Conservation (phyloP, 2,329 filamentous ascomycete genomes). For the Camptophora hylomeconis region DNA sequence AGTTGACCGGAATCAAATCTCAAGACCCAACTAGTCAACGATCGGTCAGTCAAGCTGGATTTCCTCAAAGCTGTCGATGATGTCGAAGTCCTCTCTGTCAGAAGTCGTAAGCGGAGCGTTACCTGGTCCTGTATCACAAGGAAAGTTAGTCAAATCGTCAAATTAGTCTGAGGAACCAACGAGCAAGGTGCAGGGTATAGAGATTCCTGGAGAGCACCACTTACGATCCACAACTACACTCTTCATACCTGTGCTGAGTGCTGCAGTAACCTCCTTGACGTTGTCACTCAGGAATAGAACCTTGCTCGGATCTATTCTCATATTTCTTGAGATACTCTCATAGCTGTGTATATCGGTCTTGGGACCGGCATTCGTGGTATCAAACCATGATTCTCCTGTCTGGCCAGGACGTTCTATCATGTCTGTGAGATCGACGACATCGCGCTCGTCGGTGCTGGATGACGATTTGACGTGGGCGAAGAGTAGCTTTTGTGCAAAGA, state of each 20-base stretch:
- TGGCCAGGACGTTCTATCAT: conserved; percentile 6
- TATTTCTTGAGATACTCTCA: conserved; percentile 8
- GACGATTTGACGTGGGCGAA: conserved; percentile 11
- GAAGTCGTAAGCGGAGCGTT: conserved; percentile 8
- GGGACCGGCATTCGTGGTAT: conserved; percentile 14
- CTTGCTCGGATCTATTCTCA: conserved; percentile 4
- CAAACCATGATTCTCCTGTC: conserved; percentile 8
- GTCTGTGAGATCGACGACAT: conserved; percentile 1
- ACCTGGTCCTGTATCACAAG: no score
- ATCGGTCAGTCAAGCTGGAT: conserved; percentile 5
- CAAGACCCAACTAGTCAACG: no score
- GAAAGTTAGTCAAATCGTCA: no score
- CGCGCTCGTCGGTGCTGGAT: conserved; percentile 1
- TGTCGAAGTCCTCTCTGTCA: conserved; percentile 6
- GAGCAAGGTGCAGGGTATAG: no score
- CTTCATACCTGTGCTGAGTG: conserved; percentile 9
- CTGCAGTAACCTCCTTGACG: conserved; percentile 12
- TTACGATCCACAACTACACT: conserved; percentile 10
- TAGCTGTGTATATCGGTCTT: conserved; percentile 11
- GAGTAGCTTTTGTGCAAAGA: conserved; percentile 14
- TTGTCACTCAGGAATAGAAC: conserved; percentile 15
- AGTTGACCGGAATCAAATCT: no score
- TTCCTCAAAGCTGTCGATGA: conserved; percentile 11
- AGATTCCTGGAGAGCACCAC: no score
- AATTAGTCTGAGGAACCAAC: no score